phyloP scores from a whole-genome alignment of 306 rosid species.

The Ziziphus jujuba region DNA sequence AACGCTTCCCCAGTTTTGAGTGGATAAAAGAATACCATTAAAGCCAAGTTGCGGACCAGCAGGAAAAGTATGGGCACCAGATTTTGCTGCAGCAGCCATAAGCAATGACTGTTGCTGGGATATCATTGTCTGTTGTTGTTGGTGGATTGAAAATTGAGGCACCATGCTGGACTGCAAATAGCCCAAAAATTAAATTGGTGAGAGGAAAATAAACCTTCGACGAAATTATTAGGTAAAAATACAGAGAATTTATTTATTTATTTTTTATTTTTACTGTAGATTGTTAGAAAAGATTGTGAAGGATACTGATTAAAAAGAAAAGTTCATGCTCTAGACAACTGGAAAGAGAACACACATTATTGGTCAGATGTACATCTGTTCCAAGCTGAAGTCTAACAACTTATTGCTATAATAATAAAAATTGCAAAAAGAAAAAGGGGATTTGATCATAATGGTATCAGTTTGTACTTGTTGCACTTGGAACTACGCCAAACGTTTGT shows the following conservation, averaged over 20 bases:
- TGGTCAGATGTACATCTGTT: too few relatives aligned
- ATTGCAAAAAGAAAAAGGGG: too few relatives aligned
- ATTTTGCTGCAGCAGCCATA: slow-evolving; percentile 1
- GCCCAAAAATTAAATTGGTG: slow-evolving; percentile 4
- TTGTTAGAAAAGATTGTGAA: not conserved
- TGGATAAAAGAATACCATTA: not conserved
- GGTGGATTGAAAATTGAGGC: slow-evolving; percentile 16
- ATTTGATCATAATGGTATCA: too few relatives aligned
- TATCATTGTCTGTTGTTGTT: slow-evolving; percentile 8
- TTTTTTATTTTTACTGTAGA: too few relatives aligned
- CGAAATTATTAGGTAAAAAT: too few relatives aligned
- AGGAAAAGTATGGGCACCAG: not conserved
- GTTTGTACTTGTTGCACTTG: not conserved
- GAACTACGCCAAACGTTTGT: not conserved
- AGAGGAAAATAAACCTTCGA: not conserved
- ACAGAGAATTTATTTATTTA: too few relatives aligned
- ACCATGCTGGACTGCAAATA: slow-evolving; percentile 16
- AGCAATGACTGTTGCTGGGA: slow-evolving; percentile 17
- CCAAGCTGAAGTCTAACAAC: too few relatives aligned
- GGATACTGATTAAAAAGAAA: not conserved
- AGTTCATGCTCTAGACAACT: not conserved
- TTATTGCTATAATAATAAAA: too few relatives aligned
- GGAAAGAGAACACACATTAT: not conserved
- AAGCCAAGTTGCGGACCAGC: slow-evolving; percentile 1
- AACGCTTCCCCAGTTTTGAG: slow-evolving; percentile 9